These are phyloP conservation scores for Tuber magnatum DNA, from an alignment of 495 filamentous ascomycete genomes.

Conservation along the genomic window DNA sequence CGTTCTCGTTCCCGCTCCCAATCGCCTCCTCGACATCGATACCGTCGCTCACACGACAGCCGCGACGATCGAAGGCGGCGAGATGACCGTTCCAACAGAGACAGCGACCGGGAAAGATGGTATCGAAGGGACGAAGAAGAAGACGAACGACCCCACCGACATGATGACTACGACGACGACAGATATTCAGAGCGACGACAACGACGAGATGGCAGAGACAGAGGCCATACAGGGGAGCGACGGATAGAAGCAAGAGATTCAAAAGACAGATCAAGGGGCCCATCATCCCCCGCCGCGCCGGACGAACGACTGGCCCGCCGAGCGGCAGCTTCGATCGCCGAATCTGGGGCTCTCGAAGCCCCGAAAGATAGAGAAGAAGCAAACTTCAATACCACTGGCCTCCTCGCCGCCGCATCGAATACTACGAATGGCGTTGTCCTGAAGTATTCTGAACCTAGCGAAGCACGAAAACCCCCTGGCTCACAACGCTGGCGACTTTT, in stretches of 20 bases:
- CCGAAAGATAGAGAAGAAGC: constrained; percentile 70
- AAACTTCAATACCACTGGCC: constrained; percentile 72
- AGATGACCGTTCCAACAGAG: not conserved
- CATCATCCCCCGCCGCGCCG: not conserved
- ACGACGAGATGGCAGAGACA: not conserved
- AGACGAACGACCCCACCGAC: not conserved
- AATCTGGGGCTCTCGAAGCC: not conserved
- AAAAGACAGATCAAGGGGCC: not conserved
- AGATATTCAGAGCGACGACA: not conserved
- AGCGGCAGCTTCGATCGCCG: not conserved
- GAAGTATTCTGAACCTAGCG: constrained; percentile 93
- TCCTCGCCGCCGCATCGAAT: constrained; percentile 82
- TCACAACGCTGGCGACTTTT: constrained; percentile 82
- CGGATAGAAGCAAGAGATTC: not conserved
- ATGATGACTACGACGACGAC: not conserved
- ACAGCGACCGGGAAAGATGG: constrained; percentile 5
- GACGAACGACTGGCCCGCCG: not conserved
- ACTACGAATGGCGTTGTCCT: constrained; percentile 68
- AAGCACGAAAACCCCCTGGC: constrained; percentile 77
- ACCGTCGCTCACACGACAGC: not conserved
- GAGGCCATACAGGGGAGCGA: not conserved
- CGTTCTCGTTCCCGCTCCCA: not conserved
- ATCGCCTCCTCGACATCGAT: not conserved
- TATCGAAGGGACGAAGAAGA: constrained; percentile 3
- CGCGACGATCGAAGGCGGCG: not conserved